A percentile compares a stretch with the other conserved stretches of the same genome.
Conservation (phyloP, 306 rosid genomes). For the Quercus robur region DNA sequence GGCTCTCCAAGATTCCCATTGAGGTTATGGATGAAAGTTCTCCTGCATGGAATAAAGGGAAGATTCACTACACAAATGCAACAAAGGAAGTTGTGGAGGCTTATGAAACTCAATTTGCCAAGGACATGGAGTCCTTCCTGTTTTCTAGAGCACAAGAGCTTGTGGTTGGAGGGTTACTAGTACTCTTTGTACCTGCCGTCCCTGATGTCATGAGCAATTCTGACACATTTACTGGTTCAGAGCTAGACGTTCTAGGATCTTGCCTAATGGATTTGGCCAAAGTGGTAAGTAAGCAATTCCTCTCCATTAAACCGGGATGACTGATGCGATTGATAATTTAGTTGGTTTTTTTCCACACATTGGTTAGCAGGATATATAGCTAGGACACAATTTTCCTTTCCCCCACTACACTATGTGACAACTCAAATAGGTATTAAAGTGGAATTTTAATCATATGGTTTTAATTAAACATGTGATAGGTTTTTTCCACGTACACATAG, state of each 20-base stretch:
- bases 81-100: conserved; percentile 33
- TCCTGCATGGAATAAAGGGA: conserved; percentile 18
- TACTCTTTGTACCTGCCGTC: conserved; percentile 15
- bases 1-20: conserved; percentile 25
- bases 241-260: conserved; percentile 22
- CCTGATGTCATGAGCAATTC: background rate
- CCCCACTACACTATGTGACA: too few relatives aligned
- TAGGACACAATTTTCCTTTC: too few relatives aligned
- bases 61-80: conserved; percentile 14
- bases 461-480: too few relatives aligned
- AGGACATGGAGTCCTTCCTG: conserved; percentile 26
- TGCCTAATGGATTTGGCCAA: too few relatives aligned
- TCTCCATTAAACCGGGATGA: too few relatives aligned
- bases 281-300: background rate
- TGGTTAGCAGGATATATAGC: background rate
- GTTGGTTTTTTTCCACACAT: too few relatives aligned
- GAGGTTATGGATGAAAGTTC: conserved; percentile 10
- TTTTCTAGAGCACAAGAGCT: conserved; percentile 30
- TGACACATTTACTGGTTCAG: background rate
- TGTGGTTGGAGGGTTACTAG: conserved; percentile 28
- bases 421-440: too few relatives aligned
- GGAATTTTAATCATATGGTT: too few relatives aligned
- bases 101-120: conserved; percentile 15
- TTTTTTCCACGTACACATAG: too few relatives aligned
- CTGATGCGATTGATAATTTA: too few relatives aligned